Conservation (phyloP, 306 rosid genomes). For the Dryas alaskensis region DNA sequence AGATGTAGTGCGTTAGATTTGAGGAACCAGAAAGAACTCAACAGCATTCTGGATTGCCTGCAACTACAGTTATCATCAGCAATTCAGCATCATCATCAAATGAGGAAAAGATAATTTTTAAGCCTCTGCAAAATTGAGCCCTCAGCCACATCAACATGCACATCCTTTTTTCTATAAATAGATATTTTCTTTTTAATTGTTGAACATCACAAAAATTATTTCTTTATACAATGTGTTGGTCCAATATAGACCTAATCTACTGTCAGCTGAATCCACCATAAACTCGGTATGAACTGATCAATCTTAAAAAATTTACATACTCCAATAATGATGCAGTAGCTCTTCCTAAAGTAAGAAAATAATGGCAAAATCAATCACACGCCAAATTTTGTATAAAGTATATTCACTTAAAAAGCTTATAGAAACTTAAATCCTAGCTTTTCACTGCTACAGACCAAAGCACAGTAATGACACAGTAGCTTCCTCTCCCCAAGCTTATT, state of each 20-base stretch:
- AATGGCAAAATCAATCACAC: not conserved
- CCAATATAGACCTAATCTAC: not conserved
- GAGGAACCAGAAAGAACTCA: too few relatives aligned
- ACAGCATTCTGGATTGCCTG: too few relatives aligned
- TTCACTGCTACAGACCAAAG: constrained; percentile 5
- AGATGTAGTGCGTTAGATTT: too few relatives aligned
- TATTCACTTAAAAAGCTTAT: too few relatives aligned
- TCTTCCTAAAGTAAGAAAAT: not conserved
- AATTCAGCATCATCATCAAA: too few relatives aligned
- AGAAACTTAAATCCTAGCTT: not conserved
- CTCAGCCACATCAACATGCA: not conserved
- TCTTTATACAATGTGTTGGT: constrained; percentile 7
- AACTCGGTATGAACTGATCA: not conserved
- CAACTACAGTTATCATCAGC: too few relatives aligned
- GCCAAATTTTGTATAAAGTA: not conserved
- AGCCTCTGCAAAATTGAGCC: too few relatives aligned
- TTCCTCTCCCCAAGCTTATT: not conserved
- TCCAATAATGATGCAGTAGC: not conserved
- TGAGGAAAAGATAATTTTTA: too few relatives aligned
- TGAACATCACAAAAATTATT: not conserved
- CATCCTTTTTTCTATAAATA: not conserved
- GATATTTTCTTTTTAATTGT: not conserved
- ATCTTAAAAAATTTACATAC: not conserved
- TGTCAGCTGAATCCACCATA: constrained; percentile 1
- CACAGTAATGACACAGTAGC: not conserved